Base-by-base conservation (phyloP, 768 basidiomycete genomes). In the Tricholomella constricta region DNA sequence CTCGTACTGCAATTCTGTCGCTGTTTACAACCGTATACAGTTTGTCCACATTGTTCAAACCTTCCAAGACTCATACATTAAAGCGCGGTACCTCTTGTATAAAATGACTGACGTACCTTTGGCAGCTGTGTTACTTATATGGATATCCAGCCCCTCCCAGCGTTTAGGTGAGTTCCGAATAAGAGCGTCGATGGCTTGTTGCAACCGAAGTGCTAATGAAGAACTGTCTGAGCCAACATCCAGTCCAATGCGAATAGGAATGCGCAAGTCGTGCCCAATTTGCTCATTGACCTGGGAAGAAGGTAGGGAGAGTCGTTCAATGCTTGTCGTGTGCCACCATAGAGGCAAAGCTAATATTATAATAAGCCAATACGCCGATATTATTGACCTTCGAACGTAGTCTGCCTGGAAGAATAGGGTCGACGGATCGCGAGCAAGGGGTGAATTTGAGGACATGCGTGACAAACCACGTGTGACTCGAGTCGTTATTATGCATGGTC, bases 241-340 rank as follows among this genome's bases (percentile, higher is more conserved):
- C 47, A 72, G 64, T 54, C 76, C 73, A 50, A 85, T 66, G 29
- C 62, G 69, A 45, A 85, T 66, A 11, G 84, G 81, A 45, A 85
- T 72, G 15, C 61, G 57, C 19, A 83, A 72, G 34, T 70, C 65
- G 53, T 72, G 75, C 42, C 70, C 67, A 37, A 80, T 73, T 60
- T 85, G 78, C 6, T 77, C 74, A 35, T 68, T 67, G 29, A 94
- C 85, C 19, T 82, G 79, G 37, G 71, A 68, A 7, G 77, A 72
- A 1, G 95, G 92, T 11, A 97, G 73, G 0, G 86, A 74, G 14
- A 89, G 76, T 23, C 95, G 83, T 63, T 94, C 81, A 25, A 98
- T 96, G 57, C 89, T 90, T 4, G 97, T 98, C 23, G 89, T 86
- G 45, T 77, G 78, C 93, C 94, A 98, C 97, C 97, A 99, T 44